Base-by-base conservation (phyloP, 2,329 filamentous ascomycete species). In the Colletotrichum agaves region DNA sequence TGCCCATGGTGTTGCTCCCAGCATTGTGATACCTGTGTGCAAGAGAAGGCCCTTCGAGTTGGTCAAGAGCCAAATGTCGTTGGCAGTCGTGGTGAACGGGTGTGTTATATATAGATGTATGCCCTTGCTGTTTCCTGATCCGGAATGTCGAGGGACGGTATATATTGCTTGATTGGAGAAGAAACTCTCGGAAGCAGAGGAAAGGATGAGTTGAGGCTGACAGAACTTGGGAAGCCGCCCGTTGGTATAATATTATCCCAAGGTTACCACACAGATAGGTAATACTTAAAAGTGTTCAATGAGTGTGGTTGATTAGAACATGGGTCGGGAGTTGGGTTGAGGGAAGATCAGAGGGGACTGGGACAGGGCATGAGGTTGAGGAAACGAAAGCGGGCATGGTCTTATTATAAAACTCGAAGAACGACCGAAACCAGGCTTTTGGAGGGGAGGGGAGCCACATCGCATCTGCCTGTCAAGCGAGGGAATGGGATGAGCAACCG, bases 341-440 rank as follows among this genome's bases (percentile, higher is more conserved):
- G 17, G 6, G 13, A 44, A 46, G 52, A 39, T 39, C 33, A 55
- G 50, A 55, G 50, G 33, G 50, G 39, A 50, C 52, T 13, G 60
- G 64, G 39, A 41, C 35, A 58, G 63, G 59, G 63, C 47, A 61
- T 23, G 44, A 52, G 37, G 35, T 27, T 27, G 46, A 19, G 53
- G 60, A 53, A 63, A 63, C 59, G 50, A 58, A 53, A 59, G 64
- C 64, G 52, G 64, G 64, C 64, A 63, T 47, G 58, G 64, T 63
- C 64, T 67, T 63, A 63, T 67, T 67, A 67, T 67, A 67, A 67
- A 63, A 67, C 64, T 56, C 57, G 49, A 67, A 57, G 50, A 63
- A 35, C 19, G 52, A 43, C 60, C 31, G 39, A 59, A 67, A 52
- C 64, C 52, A 58, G 64, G 52, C 47, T 63, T 67, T 61, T 23